Conservation (phyloP, 148 eudicot genomes). For the Gaultheria prostrata region DNA sequence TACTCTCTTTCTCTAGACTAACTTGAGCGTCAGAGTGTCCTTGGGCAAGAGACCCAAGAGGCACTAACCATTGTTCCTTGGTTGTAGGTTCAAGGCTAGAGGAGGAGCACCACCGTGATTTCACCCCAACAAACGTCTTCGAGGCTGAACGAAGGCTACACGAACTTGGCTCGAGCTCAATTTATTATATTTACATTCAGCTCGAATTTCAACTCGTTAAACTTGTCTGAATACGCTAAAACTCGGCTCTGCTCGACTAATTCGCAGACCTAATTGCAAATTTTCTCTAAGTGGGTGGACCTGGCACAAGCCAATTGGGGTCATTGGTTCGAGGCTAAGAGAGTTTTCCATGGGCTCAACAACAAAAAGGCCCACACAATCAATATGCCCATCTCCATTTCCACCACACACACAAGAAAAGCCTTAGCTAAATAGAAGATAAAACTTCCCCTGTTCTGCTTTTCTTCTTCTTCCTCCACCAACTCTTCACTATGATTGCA, state of each 20-base stretch:
- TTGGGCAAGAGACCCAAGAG: too few species aligned
- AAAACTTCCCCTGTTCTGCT: background rate
- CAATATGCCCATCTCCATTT: background rate
- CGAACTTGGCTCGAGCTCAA: too few species aligned
- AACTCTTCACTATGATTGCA: conserved; percentile 20
- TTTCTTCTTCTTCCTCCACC: background rate
- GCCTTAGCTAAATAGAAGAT: conserved; percentile 7
- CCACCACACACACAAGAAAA: background rate
- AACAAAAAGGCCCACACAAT: background rate
- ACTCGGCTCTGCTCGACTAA: background rate
- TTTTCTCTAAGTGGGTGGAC: background rate
- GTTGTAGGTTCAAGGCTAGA: too few species aligned
- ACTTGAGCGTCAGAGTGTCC: too few species aligned
- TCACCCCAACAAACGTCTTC: too few species aligned
- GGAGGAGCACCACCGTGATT: too few species aligned
- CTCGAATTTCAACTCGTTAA: background rate
- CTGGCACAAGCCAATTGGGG: background rate
- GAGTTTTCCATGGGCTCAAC: background rate
- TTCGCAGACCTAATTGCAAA: background rate
- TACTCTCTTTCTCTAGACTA: too few species aligned
- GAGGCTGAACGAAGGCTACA: too few species aligned
- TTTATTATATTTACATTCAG: too few species aligned
- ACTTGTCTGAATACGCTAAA: background rate
- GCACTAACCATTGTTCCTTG: too few species aligned
- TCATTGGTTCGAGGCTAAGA: background rate